Evolutionary conservation across 495 filamentous ascomycete genomes (phyloP), one percentile per base, ranked within the genome.

Genomic region (Penicillium pancosmium): DNA sequence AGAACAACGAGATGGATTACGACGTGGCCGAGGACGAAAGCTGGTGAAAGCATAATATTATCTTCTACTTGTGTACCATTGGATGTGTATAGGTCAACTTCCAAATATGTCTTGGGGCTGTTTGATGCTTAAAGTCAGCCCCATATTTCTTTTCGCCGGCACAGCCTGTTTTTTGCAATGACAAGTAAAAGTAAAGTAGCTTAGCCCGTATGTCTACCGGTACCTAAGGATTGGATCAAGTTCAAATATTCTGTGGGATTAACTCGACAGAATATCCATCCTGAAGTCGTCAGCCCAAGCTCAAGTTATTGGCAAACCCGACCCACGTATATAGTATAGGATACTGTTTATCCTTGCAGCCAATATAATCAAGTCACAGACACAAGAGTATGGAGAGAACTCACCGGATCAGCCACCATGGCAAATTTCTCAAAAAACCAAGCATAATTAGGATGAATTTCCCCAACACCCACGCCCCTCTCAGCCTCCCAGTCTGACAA

Each of bases 1-100:
- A 51, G 12, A 51, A 59, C 31, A 52, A 63, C 4, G 75, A 82
- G 50, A 76, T 80, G 50, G 80, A 83, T 64, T 80, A 80, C 52
- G 81, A 82, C 61, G 79, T 82, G 65, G 80, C 80, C 0, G 80
- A 83, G 68, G 80, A 82, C 55, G 80, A 84, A 60, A 69, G 65
- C 36, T 80, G 80, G 56, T 67, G n/a, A 55, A 46, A 27, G 4
- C 13, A 25, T 33, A 19, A 18, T n/a, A 55, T 43, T 10, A 54
- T 54, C 5, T 18, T 46, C 21, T 2, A 19, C n/a, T 9, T 12
- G n/a, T 51, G 49, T 21, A 34, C 10, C 31, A 36, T 18, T 36
- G 16, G 18, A 51, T 36, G n/a, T 51, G 33, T 21, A 51, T 35
- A 51, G 15, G 27, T 15, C 19, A 1, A 51, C 1, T 25, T 27